Evolutionary conservation across 805 yeast species (phyloP).

Genomic region (Kuraishia borneana): DNA sequence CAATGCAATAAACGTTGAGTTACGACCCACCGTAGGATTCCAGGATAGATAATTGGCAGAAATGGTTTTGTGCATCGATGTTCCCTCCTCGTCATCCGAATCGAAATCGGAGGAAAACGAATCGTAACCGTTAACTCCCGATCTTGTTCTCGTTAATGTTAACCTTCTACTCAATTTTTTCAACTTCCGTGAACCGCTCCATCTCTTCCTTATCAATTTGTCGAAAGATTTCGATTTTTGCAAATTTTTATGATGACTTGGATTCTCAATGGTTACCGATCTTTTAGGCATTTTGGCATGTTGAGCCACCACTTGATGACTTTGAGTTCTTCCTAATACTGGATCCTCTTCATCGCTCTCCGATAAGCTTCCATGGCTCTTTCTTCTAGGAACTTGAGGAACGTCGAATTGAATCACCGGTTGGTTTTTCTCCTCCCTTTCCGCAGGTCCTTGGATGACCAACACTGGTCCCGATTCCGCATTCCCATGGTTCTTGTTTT

Average conservation of each 20-base stretch:
- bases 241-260: background rate
- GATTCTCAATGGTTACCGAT: background rate
- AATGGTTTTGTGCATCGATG: slow-evolving; percentile 17
- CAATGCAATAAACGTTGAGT: slow-evolving; percentile 79
- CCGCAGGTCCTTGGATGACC: slow-evolving; percentile 70
- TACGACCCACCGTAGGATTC: slow-evolving; percentile 86
- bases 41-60: slow-evolving; percentile 72
- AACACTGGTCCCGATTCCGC: slow-evolving; percentile 69
- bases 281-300: slow-evolving; percentile 4
- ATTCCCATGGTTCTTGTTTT: slow-evolving; percentile 32
- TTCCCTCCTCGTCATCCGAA: slow-evolving; percentile 21
- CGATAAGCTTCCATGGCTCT: background rate
- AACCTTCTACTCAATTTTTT: slow-evolving; percentile 14
- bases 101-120: slow-evolving; percentile 4
- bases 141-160: slow-evolving; percentile 8
- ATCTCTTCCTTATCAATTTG: slow-evolving; percentile 20
- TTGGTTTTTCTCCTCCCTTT: slow-evolving; percentile 31
- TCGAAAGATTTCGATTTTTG: slow-evolving; percentile 40
- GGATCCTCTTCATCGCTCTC: slow-evolving; percentile 1
- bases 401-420: slow-evolving; percentile 11
- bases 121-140: slow-evolving; percentile 5
- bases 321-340: background rate
- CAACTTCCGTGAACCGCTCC: slow-evolving; percentile 4
- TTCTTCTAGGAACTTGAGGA: slow-evolving; percentile 5
- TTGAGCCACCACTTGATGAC: background rate